Percentiles rank a stretch among this genome's conserved stretches.
These are phyloP conservation scores for Trichopus zeylanicus DNA, from an alignment of 116 monocot species.

Conservation along the genomic window DNA sequence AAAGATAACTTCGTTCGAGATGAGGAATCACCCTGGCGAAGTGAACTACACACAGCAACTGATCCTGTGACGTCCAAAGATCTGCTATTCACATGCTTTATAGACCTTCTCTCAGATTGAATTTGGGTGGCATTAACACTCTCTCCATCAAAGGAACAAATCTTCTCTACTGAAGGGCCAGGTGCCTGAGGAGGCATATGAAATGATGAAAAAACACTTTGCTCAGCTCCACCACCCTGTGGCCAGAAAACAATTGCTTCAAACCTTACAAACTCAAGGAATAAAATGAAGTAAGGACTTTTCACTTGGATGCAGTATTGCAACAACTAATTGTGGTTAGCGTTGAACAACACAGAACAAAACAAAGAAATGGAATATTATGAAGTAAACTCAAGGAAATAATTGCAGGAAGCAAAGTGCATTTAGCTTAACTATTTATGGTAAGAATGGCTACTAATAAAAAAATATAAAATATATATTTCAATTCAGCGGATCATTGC, in stretches of 20 bases:
- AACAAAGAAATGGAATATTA: background rate
- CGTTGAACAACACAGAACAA: background rate
- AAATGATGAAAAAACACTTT: conserved; percentile 21
- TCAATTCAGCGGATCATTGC: too few species aligned
- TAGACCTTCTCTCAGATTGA: conserved; percentile 13
- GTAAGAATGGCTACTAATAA: too few species aligned
- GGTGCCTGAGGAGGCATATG: conserved; percentile 10
- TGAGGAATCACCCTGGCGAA: background rate
- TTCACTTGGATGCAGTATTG: background rate
- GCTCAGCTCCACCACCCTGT: conserved; percentile 42
- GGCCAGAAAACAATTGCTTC: background rate
- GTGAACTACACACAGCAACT: conserved; percentile 27
- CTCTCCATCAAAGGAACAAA: conserved; percentile 14
- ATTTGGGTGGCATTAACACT: conserved; percentile 6
- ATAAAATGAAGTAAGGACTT: background rate
- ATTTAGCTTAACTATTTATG: too few species aligned
- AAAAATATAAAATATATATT: too few species aligned
- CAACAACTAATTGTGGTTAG: background rate
- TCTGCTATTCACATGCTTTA: conserved; percentile 5
- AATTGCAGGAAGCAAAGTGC: too few species aligned
- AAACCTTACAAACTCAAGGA: background rate
- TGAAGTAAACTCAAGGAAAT: too few species aligned
- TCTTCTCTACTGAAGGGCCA: conserved; percentile 14
- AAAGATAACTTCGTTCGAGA: background rate
- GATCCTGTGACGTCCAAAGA: conserved; percentile 4